Base-by-base conservation (phyloP, 306 rosid species). In the Citrullus colocynthis region DNA sequence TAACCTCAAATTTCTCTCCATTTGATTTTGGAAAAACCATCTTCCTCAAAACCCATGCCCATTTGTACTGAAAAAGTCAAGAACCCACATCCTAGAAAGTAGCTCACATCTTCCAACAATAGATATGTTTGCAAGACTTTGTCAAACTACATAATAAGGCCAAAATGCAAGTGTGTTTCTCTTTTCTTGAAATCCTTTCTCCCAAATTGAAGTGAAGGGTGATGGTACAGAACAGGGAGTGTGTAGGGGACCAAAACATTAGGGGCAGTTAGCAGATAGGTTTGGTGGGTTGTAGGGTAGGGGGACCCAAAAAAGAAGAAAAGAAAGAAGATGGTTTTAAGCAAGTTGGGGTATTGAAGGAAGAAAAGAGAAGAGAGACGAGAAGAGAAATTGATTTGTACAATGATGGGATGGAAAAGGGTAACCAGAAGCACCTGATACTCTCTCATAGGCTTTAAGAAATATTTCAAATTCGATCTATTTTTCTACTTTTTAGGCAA, bases 391-490 rank as follows among this genome's bases (percentile, higher is more conserved):
- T 15, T 48, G 56, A 72, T 72, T 63, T 81, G 75, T 77, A 78
- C 84, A 74, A 66, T 87, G 95, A 90, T 90, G 86, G 82, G 80
- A 87, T 88, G 83, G 86, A 88, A 82, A 63, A 85, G 87, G 81
- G 11, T 75, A 80, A 79, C 74, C 81, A 82, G 78, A 82, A 70
- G 97, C 88, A 93, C 93, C 98, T 69, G 97, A 93, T 93, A 85
- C 97, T 78, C 79, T 64, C 72, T 52, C 21, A 58, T 83, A 89
- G 76, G 85, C 66, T 73, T 73, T 73, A 73, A 78, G 81, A 88
- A 85, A 87, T 77, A 85, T 79, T 85, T 81, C 73, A 42, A 80
- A 65, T 84, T 87, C 86, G 84, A 75, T 86, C 81, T 54, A 67
- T 79, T 81, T 85, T 79, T 86, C 89, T 78, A 86, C 81, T 86